Evolutionary conservation across 1,139 yeast genomes (phyloP).

Genomic region (Protomyces macrosporus): DNA sequence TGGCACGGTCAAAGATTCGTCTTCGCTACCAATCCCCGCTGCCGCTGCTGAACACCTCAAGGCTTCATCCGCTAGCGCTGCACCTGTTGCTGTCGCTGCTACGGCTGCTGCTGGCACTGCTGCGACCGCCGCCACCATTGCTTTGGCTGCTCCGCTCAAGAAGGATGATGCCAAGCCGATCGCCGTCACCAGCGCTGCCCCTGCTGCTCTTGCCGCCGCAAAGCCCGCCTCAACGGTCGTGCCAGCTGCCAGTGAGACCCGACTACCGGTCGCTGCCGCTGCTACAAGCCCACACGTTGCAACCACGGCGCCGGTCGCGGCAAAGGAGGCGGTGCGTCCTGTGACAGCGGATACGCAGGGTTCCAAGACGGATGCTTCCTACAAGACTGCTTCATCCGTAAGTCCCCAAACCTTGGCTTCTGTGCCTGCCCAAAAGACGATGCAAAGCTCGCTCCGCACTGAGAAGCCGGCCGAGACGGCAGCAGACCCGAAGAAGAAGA

Average conservation of each 20-base stretch:
- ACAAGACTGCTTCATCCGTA: slow-evolving; percentile 4
- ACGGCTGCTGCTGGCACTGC: background rate
- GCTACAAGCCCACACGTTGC: background rate
- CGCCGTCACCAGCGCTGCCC: background rate
- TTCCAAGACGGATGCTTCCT: background rate
- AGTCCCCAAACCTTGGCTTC: slow-evolving; percentile 15
- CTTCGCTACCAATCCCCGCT: slow-evolving; percentile 5
- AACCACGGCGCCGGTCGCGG: background rate
- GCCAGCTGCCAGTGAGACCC: background rate
- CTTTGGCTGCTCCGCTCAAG: background rate
- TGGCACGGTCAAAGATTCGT: slow-evolving; percentile 5
- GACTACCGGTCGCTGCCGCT: background rate
- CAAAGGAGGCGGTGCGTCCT: background rate
- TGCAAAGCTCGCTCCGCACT: slow-evolving; percentile 2
- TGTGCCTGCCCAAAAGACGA: slow-evolving; percentile 13
- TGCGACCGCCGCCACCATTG: background rate
- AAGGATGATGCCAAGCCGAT: background rate
- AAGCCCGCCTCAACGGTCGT: background rate
- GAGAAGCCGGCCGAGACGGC: slow-evolving; percentile 2
- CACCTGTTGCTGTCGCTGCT: background rate
- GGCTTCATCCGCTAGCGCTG: background rate
- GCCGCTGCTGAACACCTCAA: slow-evolving; percentile 20
- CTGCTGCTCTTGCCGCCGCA: background rate
- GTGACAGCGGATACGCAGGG: background rate
- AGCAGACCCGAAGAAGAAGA: slow-evolving; percentile 9